Evolutionary conservation across 495 filamentous ascomycete genomes (phyloP).

Genomic region (Trichoderma asperelloides): DNA sequence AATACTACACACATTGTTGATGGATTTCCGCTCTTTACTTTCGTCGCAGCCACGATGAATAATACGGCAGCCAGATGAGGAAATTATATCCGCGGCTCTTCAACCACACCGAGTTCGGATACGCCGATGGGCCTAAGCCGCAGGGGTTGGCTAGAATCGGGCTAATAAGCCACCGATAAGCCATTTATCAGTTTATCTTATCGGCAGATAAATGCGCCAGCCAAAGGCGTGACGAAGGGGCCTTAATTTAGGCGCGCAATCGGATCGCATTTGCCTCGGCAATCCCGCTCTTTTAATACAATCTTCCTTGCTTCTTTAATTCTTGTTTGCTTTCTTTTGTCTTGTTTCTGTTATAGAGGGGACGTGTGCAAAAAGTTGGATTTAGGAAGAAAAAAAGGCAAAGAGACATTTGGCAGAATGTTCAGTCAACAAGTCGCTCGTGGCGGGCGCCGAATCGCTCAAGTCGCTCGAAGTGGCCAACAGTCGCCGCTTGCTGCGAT

Average conservation of each 20-base stretch:
- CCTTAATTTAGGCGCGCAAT: not conserved
- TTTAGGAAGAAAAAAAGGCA: constrained; percentile 13
- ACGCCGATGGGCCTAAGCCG: not conserved
- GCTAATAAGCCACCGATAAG: not conserved
- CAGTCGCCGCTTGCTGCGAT: not conserved
- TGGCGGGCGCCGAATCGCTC: constrained; percentile 5
- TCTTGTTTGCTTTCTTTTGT: not conserved
- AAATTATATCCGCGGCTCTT: not conserved
- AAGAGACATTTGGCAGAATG: not conserved
- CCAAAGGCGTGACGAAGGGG: not conserved
- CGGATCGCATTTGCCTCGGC: not conserved
- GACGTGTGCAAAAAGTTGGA: constrained; percentile 72
- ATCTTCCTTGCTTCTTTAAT: not conserved
- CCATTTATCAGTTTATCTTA: constrained; percentile 1
- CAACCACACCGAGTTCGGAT: not conserved
- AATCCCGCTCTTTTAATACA: not conserved
- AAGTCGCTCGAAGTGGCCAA: not conserved
- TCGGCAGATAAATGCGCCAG: not conserved
- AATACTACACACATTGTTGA: too few species aligned
- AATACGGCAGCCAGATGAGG: too few species aligned
- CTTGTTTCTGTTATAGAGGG: constrained; percentile 81
- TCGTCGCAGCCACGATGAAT: too few species aligned
- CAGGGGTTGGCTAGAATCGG: not conserved
- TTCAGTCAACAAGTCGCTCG: constrained; percentile 4
- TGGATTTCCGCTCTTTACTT: too few species aligned